phyloP scores from a whole-genome alignment of 2,329 filamentous ascomycete genomes.

The Dactylellina sp. region DNA sequence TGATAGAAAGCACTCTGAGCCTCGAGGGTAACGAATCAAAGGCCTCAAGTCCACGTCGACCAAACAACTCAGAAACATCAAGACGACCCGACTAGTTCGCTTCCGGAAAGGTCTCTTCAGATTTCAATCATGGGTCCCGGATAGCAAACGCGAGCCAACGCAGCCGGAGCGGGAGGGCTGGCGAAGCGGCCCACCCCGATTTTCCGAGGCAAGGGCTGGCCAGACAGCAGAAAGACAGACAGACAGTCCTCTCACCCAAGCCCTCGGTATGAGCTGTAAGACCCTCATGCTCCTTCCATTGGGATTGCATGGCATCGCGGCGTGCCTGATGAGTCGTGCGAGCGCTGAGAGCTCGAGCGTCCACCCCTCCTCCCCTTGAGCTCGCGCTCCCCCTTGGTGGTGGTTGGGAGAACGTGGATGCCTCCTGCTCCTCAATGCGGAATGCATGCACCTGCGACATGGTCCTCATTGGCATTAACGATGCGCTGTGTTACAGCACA shows the following conservation, averaged over 20 bases:
- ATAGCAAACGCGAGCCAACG: slow-evolving; percentile 35
- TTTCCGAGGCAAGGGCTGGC: slow-evolving; percentile 33
- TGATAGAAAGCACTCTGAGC: slow-evolving; percentile 11
- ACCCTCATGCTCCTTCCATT: background rate
- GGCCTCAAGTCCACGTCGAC: slow-evolving; percentile 42
- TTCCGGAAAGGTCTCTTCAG: slow-evolving; percentile 34
- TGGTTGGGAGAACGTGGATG: slow-evolving; percentile 32
- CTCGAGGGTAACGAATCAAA: slow-evolving; percentile 36
- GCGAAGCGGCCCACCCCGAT: slow-evolving; percentile 44
- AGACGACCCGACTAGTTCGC: slow-evolving; percentile 23
- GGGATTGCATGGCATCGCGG: slow-evolving; percentile 23
- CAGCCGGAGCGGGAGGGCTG: slow-evolving; percentile 35
- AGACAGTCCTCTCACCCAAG: background rate
- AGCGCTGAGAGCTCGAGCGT: slow-evolving; percentile 21
- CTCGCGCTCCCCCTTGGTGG: slow-evolving; percentile 9
- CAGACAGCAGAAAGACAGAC: too few species aligned
- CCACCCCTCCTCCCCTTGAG: slow-evolving; percentile 4
- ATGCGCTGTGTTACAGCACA: slow-evolving; percentile 56
- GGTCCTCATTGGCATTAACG: slow-evolving; percentile 34
- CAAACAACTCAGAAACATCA: slow-evolving; percentile 50
- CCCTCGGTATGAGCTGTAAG: slow-evolving; percentile 40
- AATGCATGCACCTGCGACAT: slow-evolving; percentile 29
- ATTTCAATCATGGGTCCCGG: slow-evolving; percentile 17
- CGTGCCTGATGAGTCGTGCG: slow-evolving; percentile 49
- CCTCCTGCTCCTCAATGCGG: slow-evolving; percentile 16